Evolutionary conservation across 2,329 filamentous ascomycete species (phyloP), one percentile per base, ranked within the genome.

Genomic region (Aspergillus candidus): DNA sequence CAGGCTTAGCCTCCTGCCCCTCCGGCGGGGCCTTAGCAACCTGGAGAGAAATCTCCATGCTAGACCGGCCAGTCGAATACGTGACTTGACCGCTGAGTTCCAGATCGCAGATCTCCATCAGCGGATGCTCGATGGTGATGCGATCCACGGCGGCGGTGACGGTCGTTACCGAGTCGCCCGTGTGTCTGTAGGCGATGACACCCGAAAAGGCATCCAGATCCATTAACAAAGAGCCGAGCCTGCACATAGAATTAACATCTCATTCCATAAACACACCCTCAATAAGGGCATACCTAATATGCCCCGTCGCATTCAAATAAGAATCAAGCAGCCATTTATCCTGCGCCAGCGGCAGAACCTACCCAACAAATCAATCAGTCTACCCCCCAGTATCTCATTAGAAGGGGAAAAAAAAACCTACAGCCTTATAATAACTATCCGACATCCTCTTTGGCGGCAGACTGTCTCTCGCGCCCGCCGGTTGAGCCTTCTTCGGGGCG

Each of bases 301-400:
- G 83, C 0, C 86, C 86, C 0, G 80, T 81, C 1, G 84, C 77
- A 64, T 89, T 89, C 57, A 88, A 78, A 58, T 90, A 90, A 0
- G 82, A 84, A 60, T 90, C 86, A 10, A 86, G 75, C 11, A 90
- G 70, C 83, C 83, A 89, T 40, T 84, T 83, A 58, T 89, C 86
- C 57, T 79, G 82, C 5, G 79, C 83, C 8, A 89, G 71, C 6
- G 84, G 84, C 22, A 88, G 70, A 12, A 81, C 67, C 79, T 82
- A 66, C 30, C 29, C 31, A 18, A 49, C 37, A 10, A 10, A 46
- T 38, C n/a, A 41, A 37, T 53, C 18, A 51, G 41, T 48, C 40
- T 18, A n/a, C n/a, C 18, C 18, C 18, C 18, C 4, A 18, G 4
- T 18, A 18, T 4, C 3, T 2, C 18, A 18, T 18, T 18, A 22